Evolutionary conservation across 352 stramenopile genomes (phyloP).

Genomic region (Lagenidium giganteum): DNA sequence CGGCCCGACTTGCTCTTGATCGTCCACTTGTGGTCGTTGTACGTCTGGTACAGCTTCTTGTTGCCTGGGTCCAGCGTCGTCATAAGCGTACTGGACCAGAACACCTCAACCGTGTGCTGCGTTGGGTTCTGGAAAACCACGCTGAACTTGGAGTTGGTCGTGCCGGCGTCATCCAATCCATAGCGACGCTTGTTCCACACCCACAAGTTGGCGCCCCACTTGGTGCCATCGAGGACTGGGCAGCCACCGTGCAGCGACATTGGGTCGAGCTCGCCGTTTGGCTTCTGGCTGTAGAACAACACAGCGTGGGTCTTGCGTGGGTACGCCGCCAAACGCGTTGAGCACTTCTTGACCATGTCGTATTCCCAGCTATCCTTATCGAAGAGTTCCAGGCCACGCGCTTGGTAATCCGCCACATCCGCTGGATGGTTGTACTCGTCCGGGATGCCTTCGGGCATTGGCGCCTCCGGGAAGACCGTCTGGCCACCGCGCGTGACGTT

Average conservation of each 20-base stretch:
- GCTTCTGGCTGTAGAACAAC: conserved; percentile 95
- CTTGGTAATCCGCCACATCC: conserved; percentile 25
- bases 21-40: conserved; percentile 46
- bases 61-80: conserved; percentile 32
- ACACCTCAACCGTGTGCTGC: conserved; percentile 29
- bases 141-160: conserved; percentile 21
- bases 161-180: conserved; percentile 31
- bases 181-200: conserved; percentile 90
- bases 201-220: conserved; percentile 95
- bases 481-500: conserved; percentile 62
- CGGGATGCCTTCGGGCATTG: conserved; percentile 55
- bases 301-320: conserved; percentile 84
- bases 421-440: conserved; percentile 34
- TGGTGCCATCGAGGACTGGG: conserved; percentile 89
- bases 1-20: conserved; percentile 34
- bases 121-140: conserved; percentile 59
- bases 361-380: conserved; percentile 52
- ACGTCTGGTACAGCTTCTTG: conserved; percentile 46
- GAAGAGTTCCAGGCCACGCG: conserved; percentile 36
- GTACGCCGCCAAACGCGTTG: conserved; percentile 56
- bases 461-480: conserved; percentile 62
- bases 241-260: conserved; percentile 87
- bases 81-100: conserved; percentile 54
- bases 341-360: conserved; percentile 66
- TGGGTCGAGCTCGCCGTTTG: conserved; percentile 86